Conservation (phyloP, 805 yeast species). For the Saccharomycopsis fermentans region DNA sequence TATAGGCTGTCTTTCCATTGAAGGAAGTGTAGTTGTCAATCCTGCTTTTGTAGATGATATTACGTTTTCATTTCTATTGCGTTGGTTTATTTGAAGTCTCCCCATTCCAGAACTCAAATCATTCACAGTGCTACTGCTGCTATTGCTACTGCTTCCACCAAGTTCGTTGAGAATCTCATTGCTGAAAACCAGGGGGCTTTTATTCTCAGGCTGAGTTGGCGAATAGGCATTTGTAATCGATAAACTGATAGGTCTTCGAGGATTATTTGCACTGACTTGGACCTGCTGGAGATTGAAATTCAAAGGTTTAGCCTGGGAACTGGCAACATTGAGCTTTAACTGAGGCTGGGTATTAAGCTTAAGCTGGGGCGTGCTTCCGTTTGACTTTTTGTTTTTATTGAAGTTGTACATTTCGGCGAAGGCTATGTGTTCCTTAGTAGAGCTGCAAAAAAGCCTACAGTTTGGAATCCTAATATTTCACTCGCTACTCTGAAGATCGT, state of each 20-base stretch:
- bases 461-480: too few species aligned
- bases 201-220: slow-evolving; percentile 15
- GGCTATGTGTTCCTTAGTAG: too few species aligned
- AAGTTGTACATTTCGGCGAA: neutral
- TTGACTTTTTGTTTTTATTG: neutral
- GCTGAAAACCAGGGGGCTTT: slow-evolving; percentile 18
- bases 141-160: slow-evolving; percentile 4
- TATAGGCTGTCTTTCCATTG: neutral
- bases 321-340: neutral
- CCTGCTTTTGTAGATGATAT: neutral
- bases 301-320: neutral
- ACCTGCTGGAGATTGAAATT: neutral
- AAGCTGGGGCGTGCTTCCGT: neutral
- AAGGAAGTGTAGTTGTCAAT: neutral
- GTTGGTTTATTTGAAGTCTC: neutral
- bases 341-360: neutral
- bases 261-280: neutral
- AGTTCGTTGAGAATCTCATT: slow-evolving; percentile 16
- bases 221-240: slow-evolving; percentile 18
- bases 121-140: slow-evolving; percentile 3
- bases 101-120: slow-evolving; percentile 2
- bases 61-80: neutral
- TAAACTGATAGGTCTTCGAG: slow-evolving; percentile 9
- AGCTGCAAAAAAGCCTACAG: too few species aligned
- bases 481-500: too few species aligned